These are phyloP conservation scores for Vigna radiata DNA, from an alignment of 306 rosid genomes.

Conservation along the genomic window DNA sequence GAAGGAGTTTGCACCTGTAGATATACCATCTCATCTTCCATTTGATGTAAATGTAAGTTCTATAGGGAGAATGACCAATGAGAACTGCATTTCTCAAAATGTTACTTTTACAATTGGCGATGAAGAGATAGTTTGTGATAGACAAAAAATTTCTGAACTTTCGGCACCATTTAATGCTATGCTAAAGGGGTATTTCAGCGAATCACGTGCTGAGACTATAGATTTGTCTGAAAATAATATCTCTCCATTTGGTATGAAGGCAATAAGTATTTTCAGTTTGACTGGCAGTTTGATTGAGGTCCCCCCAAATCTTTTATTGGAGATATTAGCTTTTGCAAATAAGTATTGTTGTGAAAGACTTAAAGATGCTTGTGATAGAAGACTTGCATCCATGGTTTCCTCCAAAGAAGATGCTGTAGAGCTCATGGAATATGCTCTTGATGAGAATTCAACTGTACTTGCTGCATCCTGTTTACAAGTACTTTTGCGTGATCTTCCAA, in stretches of 20 bases:
- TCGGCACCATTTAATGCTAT: conserved; percentile 86
- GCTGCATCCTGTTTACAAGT: conserved; percentile 90
- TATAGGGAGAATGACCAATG: conserved; percentile 53
- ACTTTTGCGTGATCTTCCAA: conserved; percentile 79
- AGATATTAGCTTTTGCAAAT: conserved; percentile 79
- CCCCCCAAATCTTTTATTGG: conserved; percentile 78
- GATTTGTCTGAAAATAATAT: conserved; percentile 88
- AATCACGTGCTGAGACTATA: conserved; percentile 70
- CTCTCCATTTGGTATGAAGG: conserved; percentile 74
- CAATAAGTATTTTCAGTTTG: conserved; percentile 67
- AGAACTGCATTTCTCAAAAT: conserved; percentile 48
- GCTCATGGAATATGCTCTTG: conserved; percentile 82
- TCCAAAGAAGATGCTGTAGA: conserved; percentile 88
- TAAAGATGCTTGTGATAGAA: conserved; percentile 87
- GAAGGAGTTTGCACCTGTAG: conserved; percentile 71
- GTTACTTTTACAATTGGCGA: conserved; percentile 73
- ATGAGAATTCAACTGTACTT: conserved; percentile 72
- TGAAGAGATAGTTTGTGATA: conserved; percentile 82
- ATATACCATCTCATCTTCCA: conserved; percentile 69
- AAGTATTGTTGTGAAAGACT: conserved; percentile 87
- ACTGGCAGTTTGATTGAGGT: conserved; percentile 66
- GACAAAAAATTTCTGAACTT: conserved; percentile 79
- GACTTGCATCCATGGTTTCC: conserved; percentile 73
- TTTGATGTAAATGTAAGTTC: conserved; percentile 44
- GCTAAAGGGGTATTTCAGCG: conserved; percentile 90